These are phyloP conservation scores for Boletus reticuloceps DNA, from an alignment of 768 basidiomycete species.

Conservation along the genomic window DNA sequence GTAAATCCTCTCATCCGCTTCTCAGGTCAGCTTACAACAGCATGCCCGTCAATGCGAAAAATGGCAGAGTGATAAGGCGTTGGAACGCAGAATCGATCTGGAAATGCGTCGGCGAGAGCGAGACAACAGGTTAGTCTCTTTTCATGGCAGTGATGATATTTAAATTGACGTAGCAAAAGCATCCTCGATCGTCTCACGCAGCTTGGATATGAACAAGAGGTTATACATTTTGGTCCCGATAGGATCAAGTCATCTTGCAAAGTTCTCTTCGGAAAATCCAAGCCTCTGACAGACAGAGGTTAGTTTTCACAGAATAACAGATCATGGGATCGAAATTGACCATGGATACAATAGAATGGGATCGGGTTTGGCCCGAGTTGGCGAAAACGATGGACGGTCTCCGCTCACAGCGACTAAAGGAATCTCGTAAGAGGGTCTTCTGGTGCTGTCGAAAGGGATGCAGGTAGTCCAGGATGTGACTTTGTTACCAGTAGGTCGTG, in stretches of 20 bases:
- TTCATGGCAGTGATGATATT: neutral
- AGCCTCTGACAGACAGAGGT: constrained; percentile 9
- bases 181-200: constrained; percentile 5
- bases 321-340: neutral
- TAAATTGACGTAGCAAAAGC: neutral
- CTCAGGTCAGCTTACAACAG: neutral
- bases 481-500: too few species aligned
- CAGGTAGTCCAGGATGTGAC: too few species aligned
- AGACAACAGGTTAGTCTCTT: neutral
- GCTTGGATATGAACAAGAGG: constrained; percentile 4
- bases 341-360: constrained; percentile 5
- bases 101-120: neutral
- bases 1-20: too few species aligned
- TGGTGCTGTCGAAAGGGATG: too few species aligned
- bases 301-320: neutral
- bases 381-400: neutral
- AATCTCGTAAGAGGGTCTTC: too few species aligned
- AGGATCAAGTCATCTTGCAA: neutral
- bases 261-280: constrained; percentile 1
- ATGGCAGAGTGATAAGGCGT: neutral
- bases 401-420: neutral
- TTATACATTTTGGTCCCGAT: neutral
- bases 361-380: constrained; percentile 3
- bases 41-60: neutral
- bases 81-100: neutral